A percentile compares a stretch with the other conserved stretches of the same genome.
Conservation (phyloP, 805 yeast species). For the Yarrowia sp. region DNA sequence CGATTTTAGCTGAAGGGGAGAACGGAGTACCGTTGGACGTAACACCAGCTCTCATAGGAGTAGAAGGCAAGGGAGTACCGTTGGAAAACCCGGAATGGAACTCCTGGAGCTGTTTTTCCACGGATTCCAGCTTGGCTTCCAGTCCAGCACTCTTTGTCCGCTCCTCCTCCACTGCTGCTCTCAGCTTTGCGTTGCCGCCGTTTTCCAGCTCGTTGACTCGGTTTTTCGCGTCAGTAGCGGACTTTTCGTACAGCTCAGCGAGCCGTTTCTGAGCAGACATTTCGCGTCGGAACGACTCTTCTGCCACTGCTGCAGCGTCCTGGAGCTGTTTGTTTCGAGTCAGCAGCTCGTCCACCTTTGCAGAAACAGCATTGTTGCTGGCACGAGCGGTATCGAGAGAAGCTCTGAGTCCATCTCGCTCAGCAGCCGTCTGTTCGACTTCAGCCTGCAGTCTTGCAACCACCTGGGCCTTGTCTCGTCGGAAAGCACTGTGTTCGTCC, state of each 20-base stretch:
- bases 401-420: conserved; percentile 35
- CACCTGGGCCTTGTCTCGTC: conserved; percentile 39
- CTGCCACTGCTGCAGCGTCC: conserved; percentile 45
- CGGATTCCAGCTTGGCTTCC: conserved; percentile 44
- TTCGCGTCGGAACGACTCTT: conserved; percentile 56
- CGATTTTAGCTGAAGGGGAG: conserved; percentile 58
- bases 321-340: conserved; percentile 49
- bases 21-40: conserved; percentile 35
- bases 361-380: conserved; percentile 42
- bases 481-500: conserved; percentile 38
- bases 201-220: conserved; percentile 56
- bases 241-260: conserved; percentile 53
- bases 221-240: conserved; percentile 50
- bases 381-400: conserved; percentile 40
- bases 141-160: conserved; percentile 41
- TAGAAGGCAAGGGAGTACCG: conserved; percentile 27
- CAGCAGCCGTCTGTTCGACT: conserved; percentile 41
- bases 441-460: conserved; percentile 40
- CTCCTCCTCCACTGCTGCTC: conserved; percentile 42
- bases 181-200: conserved; percentile 45
- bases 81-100: conserved; percentile 32
- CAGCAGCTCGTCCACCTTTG: conserved; percentile 46
- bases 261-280: conserved; percentile 61
- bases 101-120: conserved; percentile 42
- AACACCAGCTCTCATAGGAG: conserved; percentile 30